These are phyloP conservation scores for Melampsora americana DNA, from an alignment of 1,284 basidiomycete species.

Conservation along the genomic window DNA sequence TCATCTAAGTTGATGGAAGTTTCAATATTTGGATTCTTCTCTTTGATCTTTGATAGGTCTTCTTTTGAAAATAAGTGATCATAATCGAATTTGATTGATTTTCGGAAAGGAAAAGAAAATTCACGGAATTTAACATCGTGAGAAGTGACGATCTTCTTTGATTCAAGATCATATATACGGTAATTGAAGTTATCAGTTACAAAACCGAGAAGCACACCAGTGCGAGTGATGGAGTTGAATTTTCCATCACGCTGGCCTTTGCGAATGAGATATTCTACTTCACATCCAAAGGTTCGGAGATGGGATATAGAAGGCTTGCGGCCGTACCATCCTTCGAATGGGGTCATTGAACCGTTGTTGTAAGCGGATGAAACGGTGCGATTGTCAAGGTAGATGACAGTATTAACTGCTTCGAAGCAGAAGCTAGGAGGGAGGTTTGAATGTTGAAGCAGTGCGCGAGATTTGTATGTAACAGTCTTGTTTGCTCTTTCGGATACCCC, in stretches of 20 bases:
- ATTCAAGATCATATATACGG: background rate
- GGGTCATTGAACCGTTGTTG: background rate
- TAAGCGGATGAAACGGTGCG: background rate
- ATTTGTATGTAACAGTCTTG: background rate
- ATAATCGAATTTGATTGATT: no score
- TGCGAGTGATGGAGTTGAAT: background rate
- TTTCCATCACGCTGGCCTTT: background rate
- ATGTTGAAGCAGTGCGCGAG: background rate
- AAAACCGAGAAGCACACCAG: background rate
- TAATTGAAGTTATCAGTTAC: background rate
- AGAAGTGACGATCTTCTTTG: background rate
- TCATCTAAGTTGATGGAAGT: background rate
- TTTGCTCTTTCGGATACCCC: background rate
- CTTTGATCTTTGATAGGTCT: no score
- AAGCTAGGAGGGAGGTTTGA: background rate
- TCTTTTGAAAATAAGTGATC: background rate
- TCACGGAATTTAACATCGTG: no score
- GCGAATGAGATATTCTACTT: background rate
- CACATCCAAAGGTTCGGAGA: background rate
- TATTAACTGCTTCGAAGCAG: background rate
- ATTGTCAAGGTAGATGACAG: background rate
- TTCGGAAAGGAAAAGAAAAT: no score
- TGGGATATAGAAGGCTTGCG: background rate
- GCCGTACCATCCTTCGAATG: no score
- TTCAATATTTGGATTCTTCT: no score